Evolutionary conservation across 2,329 filamentous ascomycete species (phyloP).

Genomic region (Stromatinia cepivora): DNA sequence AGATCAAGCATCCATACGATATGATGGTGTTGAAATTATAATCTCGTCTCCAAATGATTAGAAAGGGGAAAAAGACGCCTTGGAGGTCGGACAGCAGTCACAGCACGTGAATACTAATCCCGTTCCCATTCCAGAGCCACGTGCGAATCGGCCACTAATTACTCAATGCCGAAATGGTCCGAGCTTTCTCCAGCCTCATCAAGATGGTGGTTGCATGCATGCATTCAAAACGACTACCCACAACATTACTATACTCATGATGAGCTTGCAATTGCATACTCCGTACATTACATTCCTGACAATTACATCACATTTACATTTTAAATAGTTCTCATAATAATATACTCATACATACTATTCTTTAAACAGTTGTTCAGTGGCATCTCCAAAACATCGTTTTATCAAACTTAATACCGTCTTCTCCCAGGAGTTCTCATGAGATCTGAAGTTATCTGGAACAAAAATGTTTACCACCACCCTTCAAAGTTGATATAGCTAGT

Average conservation of each 20-base stretch:
- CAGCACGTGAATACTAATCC: neutral
- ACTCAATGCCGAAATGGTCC: neutral
- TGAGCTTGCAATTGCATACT: too few species aligned
- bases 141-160: neutral
- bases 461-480: neutral
- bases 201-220: neutral
- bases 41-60: neutral
- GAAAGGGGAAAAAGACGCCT: neutral
- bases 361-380: neutral
- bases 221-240: too few species aligned
- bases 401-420: too few species aligned
- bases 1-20: neutral
- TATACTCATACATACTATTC: neutral
- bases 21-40: neutral
- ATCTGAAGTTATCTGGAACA: neutral
- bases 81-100: too few species aligned
- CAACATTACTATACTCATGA: too few species aligned
- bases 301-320: neutral
- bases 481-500: neutral
- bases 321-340: neutral
- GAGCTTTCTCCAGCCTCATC: conserved; percentile 1
- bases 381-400: neutral
- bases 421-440: neutral
- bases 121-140: neutral
- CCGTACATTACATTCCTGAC: neutral